These are phyloP conservation scores for Xylaria cubensis DNA, from an alignment of 495 filamentous ascomycete species.

Conservation along the genomic window DNA sequence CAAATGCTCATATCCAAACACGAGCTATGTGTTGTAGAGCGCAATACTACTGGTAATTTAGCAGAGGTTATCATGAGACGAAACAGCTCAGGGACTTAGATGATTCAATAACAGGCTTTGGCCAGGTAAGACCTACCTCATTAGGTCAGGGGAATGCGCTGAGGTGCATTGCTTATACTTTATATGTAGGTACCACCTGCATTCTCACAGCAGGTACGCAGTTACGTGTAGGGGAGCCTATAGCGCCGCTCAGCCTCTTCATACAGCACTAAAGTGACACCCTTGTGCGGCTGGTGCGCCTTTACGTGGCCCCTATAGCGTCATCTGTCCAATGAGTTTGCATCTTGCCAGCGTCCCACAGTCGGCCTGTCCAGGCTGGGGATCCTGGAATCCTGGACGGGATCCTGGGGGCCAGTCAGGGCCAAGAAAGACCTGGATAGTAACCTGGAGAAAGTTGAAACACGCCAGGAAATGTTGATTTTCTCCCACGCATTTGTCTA, in stretches of 20 bases:
- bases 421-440: slow-evolving; percentile 5
- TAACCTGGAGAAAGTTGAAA: slow-evolving; percentile 23
- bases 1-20: slow-evolving; percentile 20
- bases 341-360: slow-evolving; percentile 17
- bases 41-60: not conserved
- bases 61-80: not conserved
- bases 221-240: not conserved
- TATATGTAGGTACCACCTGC: not conserved
- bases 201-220: not conserved
- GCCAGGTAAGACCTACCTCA: not conserved
- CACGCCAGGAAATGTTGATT: slow-evolving; percentile 21
- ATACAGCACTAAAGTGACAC: slow-evolving; percentile 4
- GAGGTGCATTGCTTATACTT: not conserved
- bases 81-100: not conserved
- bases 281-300: not conserved
- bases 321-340: slow-evolving; percentile 22
- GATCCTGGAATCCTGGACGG: not conserved
- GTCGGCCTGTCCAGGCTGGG: not conserved
- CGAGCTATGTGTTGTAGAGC: slow-evolving; percentile 3
- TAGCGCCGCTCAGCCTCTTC: slow-evolving; percentile 16
- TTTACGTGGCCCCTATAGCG: slow-evolving; percentile 23
- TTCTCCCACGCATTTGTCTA: slow-evolving; percentile 3
- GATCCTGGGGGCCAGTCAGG: not conserved
- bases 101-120: not conserved
- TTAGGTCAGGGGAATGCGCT: not conserved